phyloP scores from a whole-genome alignment of 169 alveolate species.

The Plasmodium cynomolgi region DNA sequence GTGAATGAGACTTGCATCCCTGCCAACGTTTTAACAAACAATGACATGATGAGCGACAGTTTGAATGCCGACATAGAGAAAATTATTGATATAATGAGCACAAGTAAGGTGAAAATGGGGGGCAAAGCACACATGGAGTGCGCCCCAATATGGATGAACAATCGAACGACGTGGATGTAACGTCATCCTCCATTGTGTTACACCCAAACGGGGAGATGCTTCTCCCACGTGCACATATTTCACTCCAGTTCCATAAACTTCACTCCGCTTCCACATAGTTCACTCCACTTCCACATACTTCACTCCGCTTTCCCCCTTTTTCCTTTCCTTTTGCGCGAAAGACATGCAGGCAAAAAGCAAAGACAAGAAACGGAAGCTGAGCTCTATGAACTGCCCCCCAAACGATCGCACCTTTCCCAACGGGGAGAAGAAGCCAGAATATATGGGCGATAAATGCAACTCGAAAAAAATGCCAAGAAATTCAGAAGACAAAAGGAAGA shows the following conservation, averaged over 20 bases:
- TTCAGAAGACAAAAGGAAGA: slow-evolving; percentile 51
- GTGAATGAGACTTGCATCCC: not conserved
- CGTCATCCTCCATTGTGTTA: not conserved
- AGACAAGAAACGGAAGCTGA: slow-evolving; percentile 53
- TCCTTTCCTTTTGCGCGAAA: not conserved
- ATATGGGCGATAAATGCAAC: not conserved
- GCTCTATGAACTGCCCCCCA: not conserved
- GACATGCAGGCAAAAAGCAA: not conserved
- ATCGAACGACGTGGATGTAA: not conserved
- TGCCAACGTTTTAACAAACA: slow-evolving; percentile 13
- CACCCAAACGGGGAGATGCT: too few species aligned
- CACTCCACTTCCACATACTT: not conserved
- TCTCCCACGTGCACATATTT: not conserved
- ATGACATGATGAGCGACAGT: slow-evolving; percentile 26
- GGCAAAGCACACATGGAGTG: not conserved
- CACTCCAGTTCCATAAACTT: not conserved
- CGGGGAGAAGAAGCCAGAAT: not conserved
- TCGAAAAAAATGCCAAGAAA: slow-evolving; percentile 3
- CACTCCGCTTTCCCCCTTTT: not conserved
- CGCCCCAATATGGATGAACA: not conserved
- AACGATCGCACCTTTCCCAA: not conserved
- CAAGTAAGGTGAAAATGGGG: slow-evolving; percentile 20
- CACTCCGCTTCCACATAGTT: not conserved
- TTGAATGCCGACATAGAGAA: slow-evolving; percentile 35
- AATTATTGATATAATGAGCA: slow-evolving; percentile 66